Evolutionary conservation across 805 yeast species (phyloP).

Genomic region (Cyberlindnera nakhonratchasimensis): DNA sequence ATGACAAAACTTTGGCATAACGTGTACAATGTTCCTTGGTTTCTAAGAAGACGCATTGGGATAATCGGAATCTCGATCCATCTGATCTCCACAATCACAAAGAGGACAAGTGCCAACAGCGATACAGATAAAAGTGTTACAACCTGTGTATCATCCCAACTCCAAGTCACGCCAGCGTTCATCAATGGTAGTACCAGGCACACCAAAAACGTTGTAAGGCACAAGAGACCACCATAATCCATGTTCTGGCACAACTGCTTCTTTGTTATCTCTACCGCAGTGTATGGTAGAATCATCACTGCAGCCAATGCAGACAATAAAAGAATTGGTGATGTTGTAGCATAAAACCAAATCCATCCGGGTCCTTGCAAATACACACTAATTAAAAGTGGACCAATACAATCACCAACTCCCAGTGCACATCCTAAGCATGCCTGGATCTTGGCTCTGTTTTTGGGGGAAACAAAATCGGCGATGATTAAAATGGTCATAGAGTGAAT

Average conservation of each 20-base stretch:
- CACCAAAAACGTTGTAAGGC: conserved; percentile 7
- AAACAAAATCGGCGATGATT: conserved; percentile 49
- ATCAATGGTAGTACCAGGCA: conserved; percentile 13
- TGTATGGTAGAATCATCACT: conserved; percentile 3
- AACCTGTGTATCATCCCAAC: conserved; percentile 2
- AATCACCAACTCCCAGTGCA: conserved; percentile 48
- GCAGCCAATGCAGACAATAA: not conserved
- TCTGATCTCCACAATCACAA: conserved; percentile 44
- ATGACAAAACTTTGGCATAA: conserved; percentile 40
- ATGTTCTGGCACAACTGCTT: conserved; percentile 2
- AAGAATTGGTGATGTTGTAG: conserved; percentile 39
- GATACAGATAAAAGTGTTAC: not conserved
- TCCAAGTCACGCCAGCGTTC: conserved; percentile 12
- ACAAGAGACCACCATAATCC: conserved; percentile 13
- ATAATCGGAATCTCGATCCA: conserved; percentile 49
- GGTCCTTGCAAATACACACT: conserved; percentile 41
- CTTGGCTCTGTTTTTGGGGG: conserved; percentile 48
- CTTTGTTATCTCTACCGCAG: not conserved
- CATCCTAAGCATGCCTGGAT: conserved; percentile 54
- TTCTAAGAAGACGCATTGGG: conserved; percentile 43
- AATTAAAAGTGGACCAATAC: conserved; percentile 54
- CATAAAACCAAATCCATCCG: conserved; percentile 53
- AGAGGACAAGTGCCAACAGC: conserved; percentile 34
- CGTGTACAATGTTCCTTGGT: conserved; percentile 34
- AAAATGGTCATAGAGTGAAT: conserved; percentile 47